Evolutionary conservation across 306 rosid species (phyloP).

Genomic region (Datisca glomerata): DNA sequence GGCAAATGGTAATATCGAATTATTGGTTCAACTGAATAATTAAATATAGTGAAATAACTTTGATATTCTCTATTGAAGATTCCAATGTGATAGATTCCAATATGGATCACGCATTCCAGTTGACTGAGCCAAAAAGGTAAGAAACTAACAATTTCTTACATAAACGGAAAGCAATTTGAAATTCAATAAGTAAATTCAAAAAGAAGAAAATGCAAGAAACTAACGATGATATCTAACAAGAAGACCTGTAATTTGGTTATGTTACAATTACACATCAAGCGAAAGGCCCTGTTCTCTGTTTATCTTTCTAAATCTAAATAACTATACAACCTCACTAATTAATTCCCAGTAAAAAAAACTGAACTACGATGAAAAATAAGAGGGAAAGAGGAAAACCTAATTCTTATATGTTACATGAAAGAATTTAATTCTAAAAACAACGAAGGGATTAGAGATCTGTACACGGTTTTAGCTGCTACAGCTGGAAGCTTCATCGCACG

Average conservation of each 20-base stretch:
- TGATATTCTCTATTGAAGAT: too few relatives aligned
- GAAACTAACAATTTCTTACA: too few relatives aligned
- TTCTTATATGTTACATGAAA: conserved; percentile 1
- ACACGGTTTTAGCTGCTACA: neutral
- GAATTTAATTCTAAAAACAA: neutral
- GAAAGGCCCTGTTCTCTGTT: conserved; percentile 25
- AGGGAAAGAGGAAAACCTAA: neutral
- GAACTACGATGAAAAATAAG: neutral
- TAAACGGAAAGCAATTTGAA: too few relatives aligned
- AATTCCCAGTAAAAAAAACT: neutral
- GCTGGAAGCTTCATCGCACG: conserved; percentile 2
- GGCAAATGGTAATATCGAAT: too few relatives aligned
- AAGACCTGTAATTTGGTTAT: conserved; percentile 26
- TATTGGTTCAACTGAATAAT: too few relatives aligned
- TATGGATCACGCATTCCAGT: too few relatives aligned
- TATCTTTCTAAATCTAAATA: conserved; percentile 34
- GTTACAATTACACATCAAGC: conserved; percentile 34
- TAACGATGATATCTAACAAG: too few relatives aligned
- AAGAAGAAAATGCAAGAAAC: too few relatives aligned
- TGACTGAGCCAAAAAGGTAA: too few relatives aligned
- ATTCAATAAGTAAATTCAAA: too few relatives aligned
- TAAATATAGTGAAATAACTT: too few relatives aligned
- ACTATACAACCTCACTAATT: neutral
- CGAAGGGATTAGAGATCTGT: neutral
- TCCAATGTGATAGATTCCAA: too few relatives aligned